Base-by-base conservation (phyloP, 768 basidiomycete species). In the Hygrophoropsis aurantiaca region DNA sequence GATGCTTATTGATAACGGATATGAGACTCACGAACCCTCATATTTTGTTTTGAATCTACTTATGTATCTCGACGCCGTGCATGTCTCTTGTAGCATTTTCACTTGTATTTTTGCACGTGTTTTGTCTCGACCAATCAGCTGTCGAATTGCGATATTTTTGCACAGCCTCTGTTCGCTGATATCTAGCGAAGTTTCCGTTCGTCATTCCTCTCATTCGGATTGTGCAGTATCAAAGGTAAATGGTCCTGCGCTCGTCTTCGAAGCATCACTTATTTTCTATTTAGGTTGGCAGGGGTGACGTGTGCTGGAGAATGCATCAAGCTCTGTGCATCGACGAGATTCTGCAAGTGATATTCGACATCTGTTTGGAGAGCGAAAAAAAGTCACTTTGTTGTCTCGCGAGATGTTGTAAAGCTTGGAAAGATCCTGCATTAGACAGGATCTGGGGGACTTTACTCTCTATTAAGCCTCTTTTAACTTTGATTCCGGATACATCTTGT, bases 241-340 rank as follows among this genome's bases (percentile, higher is more conserved):
- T 47, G 47, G 36, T 30, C 37, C 45, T 42, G 40, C 34, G 11
- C 32, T 42, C 11, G 26, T 47, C 18, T 40, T 33, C 34, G 45
- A 37, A 41, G 32, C 30, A 32, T 6, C 13, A 13, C 27, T 30
- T 7, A 30, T 30, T 7, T 30, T 13, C 13, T 13, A 30, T 30
- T 13, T 30, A 27, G 26, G 16, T 15, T 24, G 16, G 19, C 23
- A 34, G n/a, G 19, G 5, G 21, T 13, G 26, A 25, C 10, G 21
- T 19, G 26, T 19, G 33, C 13, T 32, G 26, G 15, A 41, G 33
- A 30, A 79, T 77, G 77, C 77, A 79, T 52, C 48, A 50, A 27
- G 70, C 64, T 9, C 64, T 81, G 24, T 58, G 73, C 49, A 67
- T 80, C 40, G 78, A 80, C 60, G 77, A 81, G 53, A 68, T 80